These are phyloP conservation scores for Penicillium daleae DNA, from an alignment of 495 filamentous ascomycete species.

Conservation along the genomic window DNA sequence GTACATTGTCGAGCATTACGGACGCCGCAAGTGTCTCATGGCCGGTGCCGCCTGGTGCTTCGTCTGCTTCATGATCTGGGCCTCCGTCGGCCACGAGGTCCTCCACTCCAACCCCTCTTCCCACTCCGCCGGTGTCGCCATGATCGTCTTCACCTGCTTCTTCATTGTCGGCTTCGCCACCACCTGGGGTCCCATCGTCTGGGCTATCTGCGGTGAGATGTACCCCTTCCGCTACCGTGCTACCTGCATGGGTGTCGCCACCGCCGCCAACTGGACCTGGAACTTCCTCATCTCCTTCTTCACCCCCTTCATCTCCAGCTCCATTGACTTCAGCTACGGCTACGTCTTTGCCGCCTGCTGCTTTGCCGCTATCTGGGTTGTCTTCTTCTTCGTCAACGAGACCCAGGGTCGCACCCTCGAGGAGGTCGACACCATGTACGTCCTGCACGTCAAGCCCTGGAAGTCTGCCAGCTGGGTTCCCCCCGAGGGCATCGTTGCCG, in stretches of 20 bases:
- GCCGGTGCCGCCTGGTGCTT: slow-evolving; percentile 70
- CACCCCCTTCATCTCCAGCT: slow-evolving; percentile 71
- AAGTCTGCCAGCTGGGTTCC: slow-evolving; percentile 63
- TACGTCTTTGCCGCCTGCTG: slow-evolving; percentile 79
- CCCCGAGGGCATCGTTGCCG: slow-evolving; percentile 45
- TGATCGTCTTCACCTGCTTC: slow-evolving; percentile 79
- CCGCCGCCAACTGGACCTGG: slow-evolving; percentile 85
- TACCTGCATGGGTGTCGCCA: slow-evolving; percentile 74
- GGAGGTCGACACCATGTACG: slow-evolving; percentile 87
- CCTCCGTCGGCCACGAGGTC: slow-evolving; percentile 66
- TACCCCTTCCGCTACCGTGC: slow-evolving; percentile 80
- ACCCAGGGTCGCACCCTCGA: slow-evolving; percentile 69
- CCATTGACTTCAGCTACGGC: slow-evolving; percentile 76
- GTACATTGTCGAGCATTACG: slow-evolving; percentile 71
- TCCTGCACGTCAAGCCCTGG: slow-evolving; percentile 69
- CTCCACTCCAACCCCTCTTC: slow-evolving; percentile 55
- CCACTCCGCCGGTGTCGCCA: slow-evolving; percentile 67
- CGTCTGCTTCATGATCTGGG: slow-evolving; percentile 74
- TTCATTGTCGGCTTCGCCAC: slow-evolving; percentile 64
- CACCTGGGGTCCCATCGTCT: slow-evolving; percentile 85
- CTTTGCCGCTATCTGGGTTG: slow-evolving; percentile 62
- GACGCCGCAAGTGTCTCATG: slow-evolving; percentile 69
- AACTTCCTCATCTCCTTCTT: slow-evolving; percentile 89
- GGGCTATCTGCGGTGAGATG: slow-evolving; percentile 79
- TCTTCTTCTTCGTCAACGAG: slow-evolving; percentile 82